These are phyloP conservation scores for Chaetomium tenue DNA, from an alignment of 495 filamentous ascomycete genomes.

Conservation along the genomic window DNA sequence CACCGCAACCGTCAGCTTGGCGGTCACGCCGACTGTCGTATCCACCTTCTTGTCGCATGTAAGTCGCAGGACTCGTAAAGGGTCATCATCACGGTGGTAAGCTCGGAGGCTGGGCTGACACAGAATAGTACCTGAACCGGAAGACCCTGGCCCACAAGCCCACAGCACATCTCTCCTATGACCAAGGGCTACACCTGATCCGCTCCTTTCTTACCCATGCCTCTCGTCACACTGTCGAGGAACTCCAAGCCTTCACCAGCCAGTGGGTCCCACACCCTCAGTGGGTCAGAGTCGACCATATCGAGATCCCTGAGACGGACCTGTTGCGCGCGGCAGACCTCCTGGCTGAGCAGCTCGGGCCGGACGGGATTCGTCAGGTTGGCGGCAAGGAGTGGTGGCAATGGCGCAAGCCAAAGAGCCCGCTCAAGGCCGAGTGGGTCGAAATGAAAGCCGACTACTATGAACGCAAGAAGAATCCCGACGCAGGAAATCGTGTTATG, in stretches of 20 bases:
- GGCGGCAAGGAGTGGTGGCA: conserved; percentile 93
- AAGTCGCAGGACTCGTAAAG: conserved; percentile 28
- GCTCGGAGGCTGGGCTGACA: background rate
- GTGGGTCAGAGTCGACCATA: conserved; percentile 78
- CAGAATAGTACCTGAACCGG: conserved; percentile 71
- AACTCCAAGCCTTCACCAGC: conserved; percentile 82
- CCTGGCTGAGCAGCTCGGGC: conserved; percentile 69
- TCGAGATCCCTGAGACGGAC: conserved; percentile 62
- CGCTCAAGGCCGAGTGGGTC: conserved; percentile 84
- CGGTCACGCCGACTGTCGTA: conserved; percentile 74
- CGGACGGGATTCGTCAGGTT: conserved; percentile 66
- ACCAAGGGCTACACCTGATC: conserved; percentile 87
- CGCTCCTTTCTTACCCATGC: conserved; percentile 79
- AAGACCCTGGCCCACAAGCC: conserved; percentile 72
- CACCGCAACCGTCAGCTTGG: conserved; percentile 67
- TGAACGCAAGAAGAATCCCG: conserved; percentile 58
- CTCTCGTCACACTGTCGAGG: conserved; percentile 85
- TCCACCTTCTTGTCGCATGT: conserved; percentile 79
- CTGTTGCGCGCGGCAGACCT: conserved; percentile 60
- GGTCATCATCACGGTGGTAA: too few species aligned
- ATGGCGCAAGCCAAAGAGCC: conserved; percentile 66
- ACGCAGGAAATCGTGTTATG: conserved; percentile 72
- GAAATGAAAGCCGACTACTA: conserved; percentile 86
- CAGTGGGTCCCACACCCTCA: conserved; percentile 88
- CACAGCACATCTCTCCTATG: conserved; percentile 84